Evolutionary conservation across 495 filamentous ascomycete species (phyloP).

Genomic region (Hypoxylon cercidicola): DNA sequence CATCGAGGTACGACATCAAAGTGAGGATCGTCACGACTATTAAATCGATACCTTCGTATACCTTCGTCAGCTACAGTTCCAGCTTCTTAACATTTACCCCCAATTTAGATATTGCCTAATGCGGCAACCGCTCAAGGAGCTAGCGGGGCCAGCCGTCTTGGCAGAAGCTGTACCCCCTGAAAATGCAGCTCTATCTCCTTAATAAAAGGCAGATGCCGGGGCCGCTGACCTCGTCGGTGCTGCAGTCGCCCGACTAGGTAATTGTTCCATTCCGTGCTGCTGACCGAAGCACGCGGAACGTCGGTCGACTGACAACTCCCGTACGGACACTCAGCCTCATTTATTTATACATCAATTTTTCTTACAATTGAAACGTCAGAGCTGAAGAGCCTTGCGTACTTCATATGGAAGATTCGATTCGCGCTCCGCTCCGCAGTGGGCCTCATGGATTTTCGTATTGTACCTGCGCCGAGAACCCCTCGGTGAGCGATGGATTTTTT

Average conservation of each 20-base stretch:
- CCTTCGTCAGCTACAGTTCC: neutral
- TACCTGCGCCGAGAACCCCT: constrained; percentile 9
- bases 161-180: neutral
- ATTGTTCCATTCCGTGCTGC: constrained; percentile 8
- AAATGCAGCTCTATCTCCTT: neutral
- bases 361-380: constrained; percentile 1
- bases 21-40: constrained; percentile 29
- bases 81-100: neutral
- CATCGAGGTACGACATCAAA: neutral
- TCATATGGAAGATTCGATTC: too few relatives aligned
- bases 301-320: constrained; percentile 24
- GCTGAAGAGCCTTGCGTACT: neutral
- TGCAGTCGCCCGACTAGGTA: neutral
- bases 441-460: neutral
- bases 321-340: too few relatives aligned
- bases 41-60: neutral
- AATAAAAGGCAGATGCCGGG: neutral
- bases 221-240: constrained; percentile 2
- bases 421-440: too few relatives aligned
- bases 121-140: constrained; percentile 8
- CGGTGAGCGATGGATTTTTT: constrained; percentile 15
- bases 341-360: too few relatives aligned
- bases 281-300: constrained; percentile 21
- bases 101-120: constrained; percentile 16
- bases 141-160: constrained; percentile 18